These are phyloP conservation scores for Dalechampia spathulata DNA, from an alignment of 441 rosid species.

Conservation along the genomic window DNA sequence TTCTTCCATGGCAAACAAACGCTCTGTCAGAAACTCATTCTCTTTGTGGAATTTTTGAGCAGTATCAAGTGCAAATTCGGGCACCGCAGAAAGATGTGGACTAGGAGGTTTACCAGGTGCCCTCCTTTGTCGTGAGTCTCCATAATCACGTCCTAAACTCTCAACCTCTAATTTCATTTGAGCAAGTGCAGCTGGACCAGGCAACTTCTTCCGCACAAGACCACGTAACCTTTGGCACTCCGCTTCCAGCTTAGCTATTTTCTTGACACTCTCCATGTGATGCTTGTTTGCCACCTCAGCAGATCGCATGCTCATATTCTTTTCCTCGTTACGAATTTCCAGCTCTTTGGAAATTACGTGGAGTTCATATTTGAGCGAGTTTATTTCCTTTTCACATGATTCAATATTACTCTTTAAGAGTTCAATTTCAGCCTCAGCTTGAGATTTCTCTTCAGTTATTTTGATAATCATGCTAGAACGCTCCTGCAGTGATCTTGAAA, in stretches of 20 bases:
- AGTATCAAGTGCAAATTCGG: constrained; percentile 62
- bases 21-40: constrained; percentile 66
- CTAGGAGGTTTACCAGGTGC: constrained; percentile 66
- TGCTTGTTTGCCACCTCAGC: constrained; percentile 90
- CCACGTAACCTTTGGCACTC: constrained; percentile 92
- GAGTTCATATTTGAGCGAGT: constrained; percentile 73
- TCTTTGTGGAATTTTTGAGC: constrained; percentile 72
- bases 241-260: constrained; percentile 84
- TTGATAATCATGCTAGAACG: constrained; percentile 70
- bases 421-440: constrained; percentile 85
- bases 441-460: constrained; percentile 68
- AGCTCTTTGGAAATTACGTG: constrained; percentile 75
- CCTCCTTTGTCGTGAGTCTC: constrained; percentile 58
- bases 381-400: constrained; percentile 82
- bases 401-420: constrained; percentile 70
- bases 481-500: constrained; percentile 81
- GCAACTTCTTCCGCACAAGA: constrained; percentile 87
- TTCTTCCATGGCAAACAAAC: constrained; percentile 79
- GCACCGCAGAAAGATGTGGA: constrained; percentile 47
- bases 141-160: constrained; percentile 75
- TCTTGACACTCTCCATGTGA: constrained; percentile 77
- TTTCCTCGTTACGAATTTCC: constrained; percentile 92
- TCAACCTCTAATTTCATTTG: constrained; percentile 97
- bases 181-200: constrained; percentile 98
- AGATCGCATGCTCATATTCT: constrained; percentile 92